Base-by-base conservation (phyloP, 345 rosid species). In the Murraya koenigii region DNA sequence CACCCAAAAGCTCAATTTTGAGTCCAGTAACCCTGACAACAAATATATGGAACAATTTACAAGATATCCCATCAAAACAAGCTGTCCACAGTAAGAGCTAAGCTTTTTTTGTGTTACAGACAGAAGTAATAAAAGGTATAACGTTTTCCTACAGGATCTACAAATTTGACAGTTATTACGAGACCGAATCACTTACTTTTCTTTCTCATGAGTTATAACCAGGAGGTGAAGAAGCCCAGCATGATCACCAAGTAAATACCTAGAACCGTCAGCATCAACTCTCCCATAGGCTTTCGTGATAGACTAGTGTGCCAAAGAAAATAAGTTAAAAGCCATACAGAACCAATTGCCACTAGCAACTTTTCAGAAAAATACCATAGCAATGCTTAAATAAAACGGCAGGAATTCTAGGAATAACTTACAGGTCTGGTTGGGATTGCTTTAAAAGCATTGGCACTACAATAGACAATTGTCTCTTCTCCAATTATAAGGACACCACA, bases 401-500 rank as follows among this genome's bases (percentile, higher is more conserved):
- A 67, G 55, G 39, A 78, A 36, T 25, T 64, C 63, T 14, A 60
- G 36, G 39, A 76, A 80, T 56, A 71, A 86, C 94, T 66, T 84
- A 95, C 97, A 72, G 94, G 91, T 86, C 93, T 86, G 66, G 89
- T 92, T 32, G 94, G 97, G 70, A 92, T 90, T 60, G 94, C 96
- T 86, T 89, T 92, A 77, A 92, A 88, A 70, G 93, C 88, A 89
- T 84, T 93, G 69, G 97, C 97, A 83, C 96, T 94, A 81, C 95
- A 93, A 66, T 97, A 94, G 39, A 92, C 94, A 84, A 95, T 90
- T 44, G 96, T 95, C 84, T 95, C 96, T 86, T 91, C 98, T 60
- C 97, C 98, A 79, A 97, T 89, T 74, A 97, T 97, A 66, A 97
- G 95, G 52, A 97, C 96, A n/a, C 98, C 98, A 70, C 98, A 94